These are phyloP conservation scores for Chondrostereum purpureum DNA, from an alignment of 1,284 basidiomycete genomes.

Conservation along the genomic window DNA sequence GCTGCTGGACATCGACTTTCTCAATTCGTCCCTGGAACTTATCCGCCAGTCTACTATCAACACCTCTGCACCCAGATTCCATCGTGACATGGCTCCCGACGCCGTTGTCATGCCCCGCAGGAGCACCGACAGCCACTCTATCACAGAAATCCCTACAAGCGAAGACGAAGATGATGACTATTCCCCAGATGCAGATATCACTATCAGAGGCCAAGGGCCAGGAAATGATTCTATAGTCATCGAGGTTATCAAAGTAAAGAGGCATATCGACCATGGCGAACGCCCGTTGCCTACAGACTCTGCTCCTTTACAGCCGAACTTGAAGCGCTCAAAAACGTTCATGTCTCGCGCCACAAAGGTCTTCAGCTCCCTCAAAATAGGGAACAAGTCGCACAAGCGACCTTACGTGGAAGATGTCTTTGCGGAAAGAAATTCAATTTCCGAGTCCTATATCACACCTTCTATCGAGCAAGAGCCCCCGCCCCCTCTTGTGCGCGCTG, in stretches of 20 bases:
- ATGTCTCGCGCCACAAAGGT: slow-evolving; percentile 54
- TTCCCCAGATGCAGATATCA: slow-evolving; percentile 20
- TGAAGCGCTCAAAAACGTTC: slow-evolving; percentile 47
- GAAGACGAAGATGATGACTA: slow-evolving; percentile 19
- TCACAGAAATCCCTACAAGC: slow-evolving; percentile 23
- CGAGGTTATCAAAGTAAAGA: slow-evolving; percentile 61
- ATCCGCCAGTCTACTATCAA: slow-evolving; percentile 10
- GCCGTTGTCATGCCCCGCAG: slow-evolving; percentile 22
- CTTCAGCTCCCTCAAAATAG: slow-evolving; percentile 54
- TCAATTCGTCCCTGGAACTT: slow-evolving; percentile 33
- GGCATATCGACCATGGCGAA: slow-evolving; percentile 31
- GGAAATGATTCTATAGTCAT: slow-evolving; percentile 49
- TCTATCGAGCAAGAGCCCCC: too few species aligned
- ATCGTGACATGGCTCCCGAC: slow-evolving; percentile 16
- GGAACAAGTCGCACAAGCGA: slow-evolving; percentile 26
- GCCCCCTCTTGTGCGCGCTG: too few species aligned
- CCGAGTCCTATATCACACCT: slow-evolving; percentile 18
- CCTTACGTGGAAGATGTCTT: slow-evolving; percentile 32
- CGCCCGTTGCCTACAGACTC: slow-evolving; percentile 14
- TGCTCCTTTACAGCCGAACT: slow-evolving; percentile 12
- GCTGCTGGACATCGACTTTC: slow-evolving; percentile 32
- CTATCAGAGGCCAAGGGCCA: slow-evolving; percentile 19
- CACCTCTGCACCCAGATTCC: slow-evolving; percentile 16
- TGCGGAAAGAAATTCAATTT: slow-evolving; percentile 23
- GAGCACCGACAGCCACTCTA: slow-evolving; percentile 18